These are phyloP conservation scores for Endotrypanum monterogeii DNA, from an alignment of 208 protist genomes.

Conservation along the genomic window DNA sequence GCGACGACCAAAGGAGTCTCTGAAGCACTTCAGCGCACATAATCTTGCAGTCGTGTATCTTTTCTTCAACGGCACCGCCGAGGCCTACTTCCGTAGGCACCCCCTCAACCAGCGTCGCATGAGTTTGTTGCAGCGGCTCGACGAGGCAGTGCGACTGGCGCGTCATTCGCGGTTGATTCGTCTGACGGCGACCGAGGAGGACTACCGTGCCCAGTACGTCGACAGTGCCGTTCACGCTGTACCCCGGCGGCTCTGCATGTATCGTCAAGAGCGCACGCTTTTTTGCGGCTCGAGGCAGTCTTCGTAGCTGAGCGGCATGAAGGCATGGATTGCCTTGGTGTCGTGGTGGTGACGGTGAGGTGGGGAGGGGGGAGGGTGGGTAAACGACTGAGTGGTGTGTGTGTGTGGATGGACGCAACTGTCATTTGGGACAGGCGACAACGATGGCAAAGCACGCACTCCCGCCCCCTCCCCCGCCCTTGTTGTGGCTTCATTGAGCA, in stretches of 20 bases:
- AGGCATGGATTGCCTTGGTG: background rate
- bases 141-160: constrained; percentile 33
- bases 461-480: too few species aligned
- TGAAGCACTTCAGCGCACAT: constrained; percentile 2
- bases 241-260: constrained; percentile 21
- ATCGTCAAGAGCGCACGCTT: constrained; percentile 21
- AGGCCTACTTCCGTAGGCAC: constrained; percentile 33
- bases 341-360: too few species aligned
- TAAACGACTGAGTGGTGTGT: too few species aligned
- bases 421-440: constrained; percentile 5
- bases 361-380: too few species aligned
- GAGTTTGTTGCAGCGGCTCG: constrained; percentile 32
- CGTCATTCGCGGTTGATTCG: constrained; percentile 38
- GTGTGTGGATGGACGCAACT: background rate
- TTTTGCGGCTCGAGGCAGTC: background rate
- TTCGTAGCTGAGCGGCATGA: background rate
- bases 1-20: background rate
- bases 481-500: too few species aligned
- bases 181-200: constrained; percentile 35
- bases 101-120: constrained; percentile 37
- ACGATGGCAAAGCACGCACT: background rate
- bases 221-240: constrained; percentile 35
- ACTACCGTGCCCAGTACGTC: constrained; percentile 38
- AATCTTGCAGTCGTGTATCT: constrained; percentile 32
- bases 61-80: constrained; percentile 51